phyloP scores from a whole-genome alignment of 345 rosid species.

The Diplotaxis tenuifolia region DNA sequence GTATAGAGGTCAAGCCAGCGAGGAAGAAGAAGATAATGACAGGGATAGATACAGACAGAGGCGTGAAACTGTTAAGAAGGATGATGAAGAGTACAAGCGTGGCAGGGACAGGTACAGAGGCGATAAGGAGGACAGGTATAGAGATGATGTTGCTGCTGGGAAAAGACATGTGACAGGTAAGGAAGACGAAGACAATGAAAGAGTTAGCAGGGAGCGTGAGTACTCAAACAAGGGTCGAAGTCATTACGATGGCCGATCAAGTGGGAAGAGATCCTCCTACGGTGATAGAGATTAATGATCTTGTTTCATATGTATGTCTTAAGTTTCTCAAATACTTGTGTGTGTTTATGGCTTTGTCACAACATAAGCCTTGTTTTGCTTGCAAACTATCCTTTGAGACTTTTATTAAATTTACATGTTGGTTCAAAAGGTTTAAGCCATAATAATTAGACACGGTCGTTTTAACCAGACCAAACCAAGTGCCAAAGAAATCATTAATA shows the following conservation, averaged over 20 bases:
- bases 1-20: conserved; percentile 24
- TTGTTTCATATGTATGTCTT: neutral
- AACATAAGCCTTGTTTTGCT: neutral
- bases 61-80: conserved; percentile 6
- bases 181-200: conserved; percentile 28
- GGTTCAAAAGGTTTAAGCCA: neutral
- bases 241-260: conserved; percentile 15
- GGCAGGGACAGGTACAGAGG: conserved; percentile 39
- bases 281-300: neutral
- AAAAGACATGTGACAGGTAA: conserved; percentile 24
- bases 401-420: neutral
- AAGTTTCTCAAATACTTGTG: neutral
- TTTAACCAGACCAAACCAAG: neutral
- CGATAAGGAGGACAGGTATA: conserved; percentile 38
- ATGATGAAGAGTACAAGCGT: conserved; percentile 26
- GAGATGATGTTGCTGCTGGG: conserved; percentile 18
- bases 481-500: neutral
- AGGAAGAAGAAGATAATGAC: conserved; percentile 36
- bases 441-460: neutral
- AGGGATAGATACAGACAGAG: conserved; percentile 34
- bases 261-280: conserved; percentile 29
- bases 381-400: neutral
- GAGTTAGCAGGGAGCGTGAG: conserved; percentile 30
- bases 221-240: conserved; percentile 28
- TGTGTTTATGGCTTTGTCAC: neutral